Percentiles rank a stretch among this genome's conserved stretches.
phyloP scores from a whole-genome alignment of 2,329 filamentous ascomycete species.

The Xylaria sp. region DNA sequence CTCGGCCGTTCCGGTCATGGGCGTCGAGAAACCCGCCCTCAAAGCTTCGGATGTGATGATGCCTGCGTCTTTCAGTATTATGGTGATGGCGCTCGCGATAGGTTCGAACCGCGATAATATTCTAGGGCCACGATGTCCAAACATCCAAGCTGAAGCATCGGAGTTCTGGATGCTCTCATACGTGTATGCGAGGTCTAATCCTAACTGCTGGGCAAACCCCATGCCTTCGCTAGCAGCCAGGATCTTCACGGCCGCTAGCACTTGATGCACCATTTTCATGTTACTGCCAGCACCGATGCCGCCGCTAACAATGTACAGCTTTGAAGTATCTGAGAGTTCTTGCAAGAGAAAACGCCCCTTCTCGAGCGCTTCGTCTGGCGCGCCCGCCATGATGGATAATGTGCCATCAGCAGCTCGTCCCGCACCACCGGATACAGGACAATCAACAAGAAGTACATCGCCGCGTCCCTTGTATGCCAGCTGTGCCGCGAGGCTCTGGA shows the following conservation, averaged over 20 bases:
- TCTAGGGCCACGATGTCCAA: slow-evolving; percentile 67
- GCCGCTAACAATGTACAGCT: slow-evolving; percentile 71
- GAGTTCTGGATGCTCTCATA: slow-evolving; percentile 58
- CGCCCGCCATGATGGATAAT: slow-evolving; percentile 79
- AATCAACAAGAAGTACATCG: slow-evolving; percentile 76
- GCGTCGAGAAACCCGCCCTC: slow-evolving; percentile 66
- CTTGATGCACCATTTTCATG: slow-evolving; percentile 73
- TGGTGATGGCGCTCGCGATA: slow-evolving; percentile 67
- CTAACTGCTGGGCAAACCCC: slow-evolving; percentile 67
- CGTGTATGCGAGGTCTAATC: slow-evolving; percentile 59
- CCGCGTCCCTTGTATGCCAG: slow-evolving; percentile 65
- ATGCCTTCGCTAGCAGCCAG: slow-evolving; percentile 69
- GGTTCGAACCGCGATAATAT: slow-evolving; percentile 66
- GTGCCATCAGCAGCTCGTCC: slow-evolving; percentile 76
- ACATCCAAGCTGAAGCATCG: slow-evolving; percentile 70
- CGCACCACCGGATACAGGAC: slow-evolving; percentile 78
- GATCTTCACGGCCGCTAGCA: slow-evolving; percentile 72
- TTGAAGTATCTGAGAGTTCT: slow-evolving; percentile 69
- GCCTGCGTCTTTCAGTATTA: slow-evolving; percentile 70
- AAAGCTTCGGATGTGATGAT: slow-evolving; percentile 76
- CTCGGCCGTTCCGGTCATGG: slow-evolving; percentile 71
- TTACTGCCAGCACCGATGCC: slow-evolving; percentile 70
- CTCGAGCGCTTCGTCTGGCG: slow-evolving; percentile 64
- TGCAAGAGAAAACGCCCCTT: slow-evolving; percentile 69
- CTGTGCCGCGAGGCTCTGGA: slow-evolving; percentile 68